Evolutionary conservation across 2,329 filamentous ascomycete species (phyloP).

Genomic region (Colletotrichum agaves): DNA sequence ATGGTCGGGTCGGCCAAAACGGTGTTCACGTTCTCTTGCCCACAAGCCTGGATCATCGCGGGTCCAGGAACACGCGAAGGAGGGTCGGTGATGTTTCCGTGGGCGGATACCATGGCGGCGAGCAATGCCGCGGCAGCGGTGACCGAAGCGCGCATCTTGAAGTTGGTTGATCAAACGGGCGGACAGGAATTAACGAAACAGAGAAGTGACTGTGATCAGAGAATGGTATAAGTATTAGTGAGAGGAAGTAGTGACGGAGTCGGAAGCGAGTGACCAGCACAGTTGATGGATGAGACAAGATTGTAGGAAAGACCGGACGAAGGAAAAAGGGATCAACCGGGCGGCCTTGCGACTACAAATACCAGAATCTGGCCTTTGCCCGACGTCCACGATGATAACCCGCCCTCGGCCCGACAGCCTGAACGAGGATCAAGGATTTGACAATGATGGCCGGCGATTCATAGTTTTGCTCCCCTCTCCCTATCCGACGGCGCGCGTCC

Average conservation of each 20-base stretch:
- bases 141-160: conserved; percentile 34
- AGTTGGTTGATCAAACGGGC: not conserved
- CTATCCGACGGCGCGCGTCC: not conserved
- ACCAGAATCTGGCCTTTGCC: conserved; percentile 3
- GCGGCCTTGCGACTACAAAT: conserved; percentile 29
- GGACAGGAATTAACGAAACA: not conserved
- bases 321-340: not conserved
- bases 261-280: conserved; percentile 38
- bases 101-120: conserved; percentile 48
- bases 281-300: conserved; percentile 9
- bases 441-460: conserved; percentile 23
- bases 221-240: not conserved
- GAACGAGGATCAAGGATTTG: conserved; percentile 6
- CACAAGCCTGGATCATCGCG: conserved; percentile 57
- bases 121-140: conserved; percentile 34
- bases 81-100: conserved; percentile 57
- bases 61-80: conserved; percentile 53
- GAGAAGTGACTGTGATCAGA: not conserved
- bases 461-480: conserved; percentile 18
- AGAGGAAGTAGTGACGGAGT: not conserved
- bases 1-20: conserved; percentile 49
- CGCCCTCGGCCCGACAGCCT: not conserved
- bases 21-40: conserved; percentile 50
- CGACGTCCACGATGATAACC: not conserved
- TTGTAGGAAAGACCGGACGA: conserved; percentile 19